These are phyloP conservation scores for Saccharum spontaneum DNA, from an alignment of 176 grass and related monocot species.

Conservation along the genomic window DNA sequence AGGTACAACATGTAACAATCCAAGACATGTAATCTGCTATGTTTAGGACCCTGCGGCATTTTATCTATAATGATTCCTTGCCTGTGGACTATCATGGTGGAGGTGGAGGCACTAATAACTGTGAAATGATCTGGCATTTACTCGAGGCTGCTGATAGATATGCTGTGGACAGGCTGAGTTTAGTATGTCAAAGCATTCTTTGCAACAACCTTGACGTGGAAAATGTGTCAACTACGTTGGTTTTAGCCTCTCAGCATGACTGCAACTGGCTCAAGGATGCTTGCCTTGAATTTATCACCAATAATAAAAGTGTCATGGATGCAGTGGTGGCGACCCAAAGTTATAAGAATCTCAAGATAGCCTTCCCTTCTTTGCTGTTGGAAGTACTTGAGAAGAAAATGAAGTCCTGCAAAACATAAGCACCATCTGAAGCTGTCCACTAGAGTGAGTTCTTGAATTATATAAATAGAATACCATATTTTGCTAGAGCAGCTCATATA, in stretches of 20 bases:
- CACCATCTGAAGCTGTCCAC: neutral
- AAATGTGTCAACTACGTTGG: conserved; percentile 25
- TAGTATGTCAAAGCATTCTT: conserved; percentile 16
- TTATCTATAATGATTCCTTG: conserved; percentile 31
- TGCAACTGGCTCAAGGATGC: neutral
- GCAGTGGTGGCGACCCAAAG: neutral
- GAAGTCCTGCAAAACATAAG: neutral
- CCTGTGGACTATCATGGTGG: neutral
- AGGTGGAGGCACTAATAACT: neutral
- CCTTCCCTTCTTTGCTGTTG: neutral
- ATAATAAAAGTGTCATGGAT: neutral
- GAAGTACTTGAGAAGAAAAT: neutral
- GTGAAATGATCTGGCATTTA: conserved; percentile 13
- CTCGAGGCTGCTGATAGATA: conserved; percentile 32
- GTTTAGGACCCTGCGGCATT: conserved; percentile 31
- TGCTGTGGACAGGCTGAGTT: conserved; percentile 7
- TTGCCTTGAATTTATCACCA: neutral
- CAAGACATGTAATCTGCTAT: conserved; percentile 35
- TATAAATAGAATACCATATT: neutral
- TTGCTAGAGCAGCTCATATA: neutral
- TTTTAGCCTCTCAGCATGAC: neutral
- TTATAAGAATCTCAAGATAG: neutral
- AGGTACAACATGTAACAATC: neutral
- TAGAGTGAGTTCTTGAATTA: neutral
- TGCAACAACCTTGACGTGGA: conserved; percentile 17